A percentile compares a stretch with the other conserved stretches of the same genome.
phyloP scores from a whole-genome alignment of 441 rosid genomes.

The Populus hybrid region DNA sequence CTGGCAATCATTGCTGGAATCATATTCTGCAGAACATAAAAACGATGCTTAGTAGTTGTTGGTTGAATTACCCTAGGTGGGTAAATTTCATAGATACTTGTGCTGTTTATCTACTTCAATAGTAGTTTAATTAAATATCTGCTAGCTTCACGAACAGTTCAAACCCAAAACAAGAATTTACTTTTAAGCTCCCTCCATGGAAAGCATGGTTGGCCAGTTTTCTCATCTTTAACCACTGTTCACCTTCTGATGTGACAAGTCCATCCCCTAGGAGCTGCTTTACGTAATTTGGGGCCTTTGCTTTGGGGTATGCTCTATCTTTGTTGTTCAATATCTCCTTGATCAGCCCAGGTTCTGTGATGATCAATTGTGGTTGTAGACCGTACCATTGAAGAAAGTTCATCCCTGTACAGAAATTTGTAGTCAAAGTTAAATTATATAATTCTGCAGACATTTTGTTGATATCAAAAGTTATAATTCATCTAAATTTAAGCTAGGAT shows the following conservation, averaged over 20 bases:
- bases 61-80: neutral
- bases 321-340: slow-evolving; percentile 11
- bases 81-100: neutral
- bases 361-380: neutral
- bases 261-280: slow-evolving; percentile 20
- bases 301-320: slow-evolving; percentile 9
- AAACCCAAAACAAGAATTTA: neutral
- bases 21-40: slow-evolving; percentile 6
- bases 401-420: slow-evolving; percentile 6
- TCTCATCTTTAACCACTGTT: slow-evolving; percentile 12
- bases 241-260: neutral
- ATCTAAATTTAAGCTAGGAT: neutral
- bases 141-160: neutral
- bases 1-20: slow-evolving; percentile 12
- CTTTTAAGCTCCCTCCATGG: slow-evolving; percentile 9
- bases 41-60: neutral
- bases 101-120: neutral
- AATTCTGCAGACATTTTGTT: neutral
- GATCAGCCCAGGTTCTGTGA: slow-evolving; percentile 3
- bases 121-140: neutral
- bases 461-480: neutral
- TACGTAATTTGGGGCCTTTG: neutral
- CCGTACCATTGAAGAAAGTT: slow-evolving; percentile 17
- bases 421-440: neutral
- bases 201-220: slow-evolving; percentile 21